A percentile compares a stretch with the other conserved stretches of the same genome.
Evolutionary conservation across 805 yeast species (phyloP).

Genomic region (Teunomyces gatunensis): DNA sequence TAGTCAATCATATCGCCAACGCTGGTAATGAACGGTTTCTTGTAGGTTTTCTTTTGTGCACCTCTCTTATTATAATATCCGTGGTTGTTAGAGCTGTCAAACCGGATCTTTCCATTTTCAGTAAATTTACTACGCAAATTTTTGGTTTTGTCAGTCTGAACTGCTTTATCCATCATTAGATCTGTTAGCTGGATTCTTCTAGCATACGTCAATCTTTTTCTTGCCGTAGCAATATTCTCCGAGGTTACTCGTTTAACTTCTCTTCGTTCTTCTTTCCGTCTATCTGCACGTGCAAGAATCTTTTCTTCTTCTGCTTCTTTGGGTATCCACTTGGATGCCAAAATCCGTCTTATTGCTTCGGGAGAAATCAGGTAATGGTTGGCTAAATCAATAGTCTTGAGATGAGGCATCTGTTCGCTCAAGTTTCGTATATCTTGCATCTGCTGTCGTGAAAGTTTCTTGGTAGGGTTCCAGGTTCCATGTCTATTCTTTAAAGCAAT

Average conservation of each 20-base stretch:
- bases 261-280: conserved; percentile 16
- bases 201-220: conserved; percentile 8
- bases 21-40: conserved; percentile 19
- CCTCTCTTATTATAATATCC: conserved; percentile 11
- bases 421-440: conserved; percentile 63
- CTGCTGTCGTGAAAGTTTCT: conserved; percentile 62
- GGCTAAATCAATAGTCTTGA: conserved; percentile 59
- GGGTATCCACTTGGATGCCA: conserved; percentile 78
- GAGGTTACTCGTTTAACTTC: conserved; percentile 9
- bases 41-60: conserved; percentile 1
- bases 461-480: conserved; percentile 66
- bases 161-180: background rate
- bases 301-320: conserved; percentile 48
- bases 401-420: conserved; percentile 56
- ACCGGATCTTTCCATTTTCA: conserved; percentile 13
- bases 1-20: conserved; percentile 27
- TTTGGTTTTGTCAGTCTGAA: background rate
- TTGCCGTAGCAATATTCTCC: conserved; percentile 8
- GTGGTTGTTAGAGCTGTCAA: conserved; percentile 11
- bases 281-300: conserved; percentile 49
- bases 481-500: conserved; percentile 61
- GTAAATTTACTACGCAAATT: conserved; percentile 8
- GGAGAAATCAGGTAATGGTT: conserved; percentile 69
- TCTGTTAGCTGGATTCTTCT: conserved; percentile 8
- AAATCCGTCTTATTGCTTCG: conserved; percentile 76